Evolutionary conservation across 345 rosid genomes (phyloP), one percentile per base, ranked within the genome.

Genomic region (Linum usitatissimum): DNA sequence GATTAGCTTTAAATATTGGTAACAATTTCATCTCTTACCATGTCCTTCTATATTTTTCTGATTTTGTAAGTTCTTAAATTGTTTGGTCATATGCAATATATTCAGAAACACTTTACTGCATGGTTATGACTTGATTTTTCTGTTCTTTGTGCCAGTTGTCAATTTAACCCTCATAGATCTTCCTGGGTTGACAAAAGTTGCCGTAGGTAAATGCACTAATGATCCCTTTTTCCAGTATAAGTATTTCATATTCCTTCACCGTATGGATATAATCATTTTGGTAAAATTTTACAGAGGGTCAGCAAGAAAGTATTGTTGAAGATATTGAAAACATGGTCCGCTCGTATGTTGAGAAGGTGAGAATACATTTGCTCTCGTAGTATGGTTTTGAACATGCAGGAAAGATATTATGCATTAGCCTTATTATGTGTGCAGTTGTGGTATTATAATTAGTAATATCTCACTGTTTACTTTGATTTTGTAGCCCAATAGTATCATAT

Each of bases 131-230:
- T 19, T 19, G 55, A 34, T 58, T 45, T 56, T 15, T 65, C 73
- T 66, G 56, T 64, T 71, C 63, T 61, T 28, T 75, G 63, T 59
- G 61, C 66, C 89, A 93, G 99, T 93, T 75, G 99, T 93, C 78
- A 90, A 93, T 71, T 79, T 93, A 80, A 93, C 99, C 60, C 89
- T 93, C 66, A 83, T 93, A 64, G 99, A 93, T 83, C 95, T 93
- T 75, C 99, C 99, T 67, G 99, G 99, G n/a, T 82, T 93, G 89
- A 93, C 97, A 3, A 93, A 93, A 86, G 99, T 93, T 70, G 97
- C 99, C 68, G 95, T 88, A 74, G 99, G 96, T 93, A 86, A 87
- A 59, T 59, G 55, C 71, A 60, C 63, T 39, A 54, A 60, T n/a
- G 13, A 31, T 53, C 13, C 73, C 42, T 65, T 30, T 61, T 39